Conservation (phyloP, 495 filamentous ascomycete species). For the Viridothelium virens region DNA sequence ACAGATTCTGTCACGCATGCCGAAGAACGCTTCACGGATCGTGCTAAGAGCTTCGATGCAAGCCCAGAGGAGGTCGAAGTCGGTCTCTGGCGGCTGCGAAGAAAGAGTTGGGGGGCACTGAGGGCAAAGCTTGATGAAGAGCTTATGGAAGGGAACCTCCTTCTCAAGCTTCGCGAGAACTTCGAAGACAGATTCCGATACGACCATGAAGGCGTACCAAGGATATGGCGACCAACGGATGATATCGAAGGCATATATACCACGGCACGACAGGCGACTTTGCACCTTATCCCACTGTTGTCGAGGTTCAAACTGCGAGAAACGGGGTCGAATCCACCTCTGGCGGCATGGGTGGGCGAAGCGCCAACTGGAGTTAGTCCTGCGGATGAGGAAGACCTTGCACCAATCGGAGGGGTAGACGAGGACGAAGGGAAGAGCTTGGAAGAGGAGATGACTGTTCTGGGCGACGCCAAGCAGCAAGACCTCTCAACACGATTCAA, state of each 20-base stretch:
- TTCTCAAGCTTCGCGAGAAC: constrained; percentile 93
- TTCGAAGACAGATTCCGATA: constrained; percentile 99
- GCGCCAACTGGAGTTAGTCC: constrained; percentile 66
- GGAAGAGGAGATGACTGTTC: constrained; percentile 91
- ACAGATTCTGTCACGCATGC: constrained; percentile 77
- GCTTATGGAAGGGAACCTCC: constrained; percentile 91
- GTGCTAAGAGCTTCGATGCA: constrained; percentile 88
- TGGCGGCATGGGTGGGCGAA: constrained; percentile 72
- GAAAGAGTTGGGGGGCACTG: constrained; percentile 89
- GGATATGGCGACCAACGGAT: constrained; percentile 94
- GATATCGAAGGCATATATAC: constrained; percentile 96
- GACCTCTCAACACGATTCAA: constrained; percentile 93
- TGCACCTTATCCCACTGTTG: constrained; percentile 81
- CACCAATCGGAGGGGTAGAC: constrained; percentile 81
- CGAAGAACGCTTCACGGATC: constrained; percentile 72
- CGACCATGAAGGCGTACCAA: constrained; percentile 85
- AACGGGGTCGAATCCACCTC: constrained; percentile 65
- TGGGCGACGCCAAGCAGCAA: constrained; percentile 76
- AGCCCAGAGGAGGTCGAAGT: constrained; percentile 85
- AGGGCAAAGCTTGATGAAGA: constrained; percentile 91
- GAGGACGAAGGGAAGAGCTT: constrained; percentile 88
- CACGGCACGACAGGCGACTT: constrained; percentile 78
- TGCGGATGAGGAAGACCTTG: constrained; percentile 81
- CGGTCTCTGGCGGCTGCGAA: constrained; percentile 81
- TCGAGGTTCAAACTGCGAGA: constrained; percentile 68